A percentile compares a stretch with the other conserved stretches of the same genome.
phyloP scores from a whole-genome alignment of 768 basidiomycete species.

The Hortiboletus campestris region DNA sequence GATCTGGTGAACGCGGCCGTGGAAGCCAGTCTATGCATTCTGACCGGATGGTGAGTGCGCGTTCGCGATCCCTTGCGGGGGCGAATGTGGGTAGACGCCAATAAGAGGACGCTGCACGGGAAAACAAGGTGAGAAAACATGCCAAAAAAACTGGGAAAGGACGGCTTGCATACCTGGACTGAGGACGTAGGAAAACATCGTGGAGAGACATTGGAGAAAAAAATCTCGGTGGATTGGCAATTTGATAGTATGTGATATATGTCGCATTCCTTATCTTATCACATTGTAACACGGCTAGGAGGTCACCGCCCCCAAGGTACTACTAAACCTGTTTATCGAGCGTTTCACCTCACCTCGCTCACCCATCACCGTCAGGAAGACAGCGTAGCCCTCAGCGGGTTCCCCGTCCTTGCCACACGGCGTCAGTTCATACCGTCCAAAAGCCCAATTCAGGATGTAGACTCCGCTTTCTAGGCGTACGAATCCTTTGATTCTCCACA shows the following conservation, averaged over 20 bases:
- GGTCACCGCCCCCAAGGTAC: slow-evolving; percentile 38
- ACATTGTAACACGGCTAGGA: slow-evolving; percentile 14
- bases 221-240: slow-evolving; percentile 5
- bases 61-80: slow-evolving; percentile 41
- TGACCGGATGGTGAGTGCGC: slow-evolving; percentile 28
- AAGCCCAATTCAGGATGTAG: slow-evolving; percentile 89
- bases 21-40: slow-evolving; percentile 30
- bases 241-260: slow-evolving; percentile 10
- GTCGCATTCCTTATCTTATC: slow-evolving; percentile 14
- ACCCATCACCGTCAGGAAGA: slow-evolving; percentile 89
- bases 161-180: slow-evolving; percentile 24
- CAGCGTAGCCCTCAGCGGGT: slow-evolving; percentile 30
- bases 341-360: slow-evolving; percentile 75
- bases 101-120: slow-evolving; percentile 51
- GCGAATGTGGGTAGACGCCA: slow-evolving; percentile 66
- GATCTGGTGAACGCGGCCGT: slow-evolving; percentile 15
- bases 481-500: slow-evolving; percentile 89
- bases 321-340: slow-evolving; percentile 54
- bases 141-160: too few species aligned
- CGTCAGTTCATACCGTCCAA: slow-evolving; percentile 76
- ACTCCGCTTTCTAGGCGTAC: slow-evolving; percentile 47
- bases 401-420: slow-evolving; percentile 29
- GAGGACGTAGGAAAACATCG: slow-evolving; percentile 34
- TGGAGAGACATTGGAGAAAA: slow-evolving; percentile 10
- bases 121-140: slow-evolving; percentile 1